Evolutionary conservation across 495 filamentous ascomycete species (phyloP).

Genomic region (Talaromyces liani): DNA sequence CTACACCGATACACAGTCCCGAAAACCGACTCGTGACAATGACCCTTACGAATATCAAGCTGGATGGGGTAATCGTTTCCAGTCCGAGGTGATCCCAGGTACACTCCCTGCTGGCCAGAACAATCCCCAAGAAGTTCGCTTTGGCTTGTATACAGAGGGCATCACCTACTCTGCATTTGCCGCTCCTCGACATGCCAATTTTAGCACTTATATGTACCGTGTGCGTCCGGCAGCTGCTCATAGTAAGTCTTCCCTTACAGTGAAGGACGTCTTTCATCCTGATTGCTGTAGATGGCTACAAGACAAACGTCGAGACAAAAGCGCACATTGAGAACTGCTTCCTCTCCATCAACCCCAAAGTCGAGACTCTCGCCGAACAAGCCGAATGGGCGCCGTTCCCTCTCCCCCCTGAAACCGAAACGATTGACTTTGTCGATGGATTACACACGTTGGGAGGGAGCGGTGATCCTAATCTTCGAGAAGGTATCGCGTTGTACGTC

Average conservation of each 20-base stretch:
- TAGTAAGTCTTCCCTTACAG: slow-evolving; percentile 19
- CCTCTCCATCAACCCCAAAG: slow-evolving; percentile 30
- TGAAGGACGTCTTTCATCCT: background rate
- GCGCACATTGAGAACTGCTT: slow-evolving; percentile 34
- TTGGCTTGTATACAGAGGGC: slow-evolving; percentile 52
- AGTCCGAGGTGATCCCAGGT: slow-evolving; percentile 36
- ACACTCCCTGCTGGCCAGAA: slow-evolving; percentile 34
- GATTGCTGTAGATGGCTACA: slow-evolving; percentile 25
- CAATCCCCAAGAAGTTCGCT: slow-evolving; percentile 30
- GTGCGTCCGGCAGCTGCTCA: slow-evolving; percentile 33
- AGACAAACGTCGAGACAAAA: slow-evolving; percentile 23
- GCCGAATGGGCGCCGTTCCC: slow-evolving; percentile 37
- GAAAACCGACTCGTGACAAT: slow-evolving; percentile 34
- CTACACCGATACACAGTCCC: slow-evolving; percentile 33
- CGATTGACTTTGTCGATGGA: slow-evolving; percentile 33
- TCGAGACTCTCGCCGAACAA: slow-evolving; percentile 27
- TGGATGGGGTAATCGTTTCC: slow-evolving; percentile 32
- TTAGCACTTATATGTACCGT: slow-evolving; percentile 36
- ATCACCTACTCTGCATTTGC: slow-evolving; percentile 48
- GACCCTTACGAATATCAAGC: slow-evolving; percentile 35
- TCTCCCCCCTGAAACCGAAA: slow-evolving; percentile 23
- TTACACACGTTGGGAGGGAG: slow-evolving; percentile 33
- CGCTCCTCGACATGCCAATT: slow-evolving; percentile 30
- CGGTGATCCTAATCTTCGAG: slow-evolving; percentile 29
- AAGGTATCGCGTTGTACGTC: slow-evolving; percentile 27